Conservation (phyloP, 2,329 filamentous ascomycete genomes). For the Keithomyces neogunnii region DNA sequence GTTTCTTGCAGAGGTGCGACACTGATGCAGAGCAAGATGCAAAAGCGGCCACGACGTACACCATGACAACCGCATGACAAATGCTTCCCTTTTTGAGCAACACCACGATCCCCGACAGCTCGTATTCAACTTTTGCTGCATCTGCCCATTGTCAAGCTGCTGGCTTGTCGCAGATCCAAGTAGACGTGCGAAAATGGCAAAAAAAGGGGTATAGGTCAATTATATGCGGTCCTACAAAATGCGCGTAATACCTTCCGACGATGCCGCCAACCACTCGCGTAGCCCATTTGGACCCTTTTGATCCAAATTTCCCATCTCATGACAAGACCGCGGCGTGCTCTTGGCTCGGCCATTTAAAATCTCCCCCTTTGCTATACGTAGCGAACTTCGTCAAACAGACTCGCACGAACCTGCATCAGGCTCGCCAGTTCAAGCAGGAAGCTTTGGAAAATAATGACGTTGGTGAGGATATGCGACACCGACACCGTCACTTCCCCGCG, state of each 20-base stretch:
- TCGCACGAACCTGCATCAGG: conserved; percentile 64
- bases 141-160: too few species aligned
- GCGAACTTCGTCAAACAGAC: conserved; percentile 67
- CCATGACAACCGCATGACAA: too few species aligned
- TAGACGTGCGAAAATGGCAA: too few species aligned
- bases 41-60: too few species aligned
- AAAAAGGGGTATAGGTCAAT: conserved; percentile 2
- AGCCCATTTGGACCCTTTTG: background rate
- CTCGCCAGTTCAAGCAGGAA: conserved; percentile 72
- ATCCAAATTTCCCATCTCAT: background rate
- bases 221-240: background rate
- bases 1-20: too few species aligned
- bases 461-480: conserved; percentile 71
- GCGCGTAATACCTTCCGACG: too few species aligned
- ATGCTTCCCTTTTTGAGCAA: too few species aligned
- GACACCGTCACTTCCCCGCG: conserved; percentile 41
- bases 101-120: too few species aligned
- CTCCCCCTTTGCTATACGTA: conserved; percentile 30
- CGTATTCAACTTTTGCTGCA: too few species aligned
- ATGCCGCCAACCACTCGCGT: too few species aligned
- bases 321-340: background rate
- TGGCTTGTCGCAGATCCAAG: too few species aligned
- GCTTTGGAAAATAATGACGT: conserved; percentile 69
- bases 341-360: background rate
- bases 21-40: too few species aligned